Evolutionary conservation across 768 basidiomycete genomes (phyloP), one percentile per base, ranked within the genome.

Genomic region (Tephrocybe sp.): DNA sequence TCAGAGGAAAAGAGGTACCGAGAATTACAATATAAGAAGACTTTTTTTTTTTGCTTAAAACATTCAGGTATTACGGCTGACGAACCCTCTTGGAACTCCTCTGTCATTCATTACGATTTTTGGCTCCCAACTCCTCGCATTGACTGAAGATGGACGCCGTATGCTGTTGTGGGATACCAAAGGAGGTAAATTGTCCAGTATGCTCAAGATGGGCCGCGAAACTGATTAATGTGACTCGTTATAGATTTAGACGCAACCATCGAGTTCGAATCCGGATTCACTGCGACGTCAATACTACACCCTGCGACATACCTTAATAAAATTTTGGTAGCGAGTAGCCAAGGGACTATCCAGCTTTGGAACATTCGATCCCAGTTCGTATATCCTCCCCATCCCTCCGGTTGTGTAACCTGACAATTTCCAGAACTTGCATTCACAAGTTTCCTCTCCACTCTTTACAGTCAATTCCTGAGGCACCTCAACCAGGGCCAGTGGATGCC

Each of bases 281-380:
- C 85, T 1, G 95, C 95, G n/a, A 87, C 83, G 4, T 77, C 76
- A 22, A 72, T 97, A 38, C 75, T 97, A 5, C 97, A 99, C 65
- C 97, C 97, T 2, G 87, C 93, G 1, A 98, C 97, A 11, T 98
- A 98, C 68, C 68, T 99, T 45, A 98, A 99, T 74, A 99, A 99
- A 71, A 76, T 98, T 0, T 74, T 98, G 1, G 80, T 98, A 10
- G 83, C 86, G 3, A 90, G 92, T 60, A 78, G 72, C 49, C 78
- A 94, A 65, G 97, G 97, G 3, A 72, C 70, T 38, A 69, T 98
- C 60, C 90, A 97, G 53, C 69, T 99, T n/a, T 98, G 93, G 93
- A 99, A 98, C 67, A 83, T 92, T 55, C 78, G 85, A 7, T 86
- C 93, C 10, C 79, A 80, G 92, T 92, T 51, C 57, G 84, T 60